Evolutionary conservation across 345 rosid genomes (phyloP).

Genomic region (Salix dunnii): DNA sequence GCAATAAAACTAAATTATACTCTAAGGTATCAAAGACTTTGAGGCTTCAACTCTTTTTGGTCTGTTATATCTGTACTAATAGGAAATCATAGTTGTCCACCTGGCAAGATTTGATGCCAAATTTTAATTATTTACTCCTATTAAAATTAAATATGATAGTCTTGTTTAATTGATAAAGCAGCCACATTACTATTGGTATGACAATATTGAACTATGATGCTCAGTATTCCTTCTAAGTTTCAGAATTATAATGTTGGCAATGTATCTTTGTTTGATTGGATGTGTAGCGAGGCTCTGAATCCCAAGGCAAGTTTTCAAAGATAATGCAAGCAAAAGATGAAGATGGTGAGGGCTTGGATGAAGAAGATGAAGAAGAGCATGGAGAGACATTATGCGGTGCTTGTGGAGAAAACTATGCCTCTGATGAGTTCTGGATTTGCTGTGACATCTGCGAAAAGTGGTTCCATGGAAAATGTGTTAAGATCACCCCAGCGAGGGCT

Average conservation of each 20-base stretch:
- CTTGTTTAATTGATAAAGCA: not conserved
- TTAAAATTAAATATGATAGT: not conserved
- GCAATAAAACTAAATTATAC: slow-evolving; percentile 9
- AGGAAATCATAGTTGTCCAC: not conserved
- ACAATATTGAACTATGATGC: not conserved
- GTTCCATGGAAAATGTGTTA: slow-evolving; percentile 28
- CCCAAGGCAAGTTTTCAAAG: slow-evolving; percentile 17
- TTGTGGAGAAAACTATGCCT: slow-evolving; percentile 25
- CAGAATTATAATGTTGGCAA: not conserved
- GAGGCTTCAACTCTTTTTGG: not conserved
- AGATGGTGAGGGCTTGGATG: slow-evolving; percentile 19
- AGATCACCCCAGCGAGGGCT: slow-evolving; percentile 28
- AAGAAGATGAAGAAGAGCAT: slow-evolving; percentile 25
- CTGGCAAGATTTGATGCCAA: not conserved
- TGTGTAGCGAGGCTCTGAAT: slow-evolving; percentile 16
- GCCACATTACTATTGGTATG: not conserved
- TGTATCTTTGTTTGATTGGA: not conserved
- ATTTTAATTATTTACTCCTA: not conserved
- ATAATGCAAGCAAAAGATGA: slow-evolving; percentile 13
- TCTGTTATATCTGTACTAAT: not conserved
- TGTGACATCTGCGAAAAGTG: slow-evolving; percentile 27
- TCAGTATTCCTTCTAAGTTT: not conserved
- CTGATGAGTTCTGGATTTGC: slow-evolving; percentile 30
- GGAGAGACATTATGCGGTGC: slow-evolving; percentile 28
- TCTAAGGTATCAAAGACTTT: slow-evolving; percentile 5